Evolutionary conservation across 148 eudicot species (phyloP).

Genomic region (Dianthus caryophyllus): DNA sequence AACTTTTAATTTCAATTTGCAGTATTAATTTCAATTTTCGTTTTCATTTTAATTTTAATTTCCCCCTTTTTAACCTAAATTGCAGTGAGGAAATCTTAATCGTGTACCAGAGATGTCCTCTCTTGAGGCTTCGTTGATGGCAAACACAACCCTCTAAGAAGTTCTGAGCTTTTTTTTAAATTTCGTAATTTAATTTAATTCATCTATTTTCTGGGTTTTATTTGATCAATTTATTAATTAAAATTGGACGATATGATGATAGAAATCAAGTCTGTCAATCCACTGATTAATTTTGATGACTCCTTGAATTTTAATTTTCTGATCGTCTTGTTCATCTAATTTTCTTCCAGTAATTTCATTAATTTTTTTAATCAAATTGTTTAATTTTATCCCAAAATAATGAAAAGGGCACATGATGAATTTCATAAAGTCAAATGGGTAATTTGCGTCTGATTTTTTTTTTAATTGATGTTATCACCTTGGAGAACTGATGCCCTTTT

Average conservation of each 20-base stretch:
- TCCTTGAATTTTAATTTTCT: conserved; percentile 68
- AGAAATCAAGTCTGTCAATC: conserved; percentile 81
- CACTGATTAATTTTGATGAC: conserved; percentile 68
- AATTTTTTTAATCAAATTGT: not conserved
- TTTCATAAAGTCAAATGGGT: conserved; percentile 57
- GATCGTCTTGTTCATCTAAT: conserved; percentile 35
- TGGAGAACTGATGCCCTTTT: conserved; percentile 77
- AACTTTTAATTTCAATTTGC: not conserved
- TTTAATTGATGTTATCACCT: conserved; percentile 71
- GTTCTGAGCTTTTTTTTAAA: conserved; percentile 49
- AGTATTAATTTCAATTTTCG: not conserved
- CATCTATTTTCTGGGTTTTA: not conserved
- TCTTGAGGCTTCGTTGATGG: conserved; percentile 43
- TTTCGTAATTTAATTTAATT: not conserved
- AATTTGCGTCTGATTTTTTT: conserved; percentile 78
- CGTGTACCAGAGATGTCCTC: conserved; percentile 44
- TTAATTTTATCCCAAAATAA: not conserved
- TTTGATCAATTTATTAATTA: too few relatives aligned
- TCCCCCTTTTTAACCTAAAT: not conserved
- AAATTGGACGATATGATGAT: conserved; percentile 53
- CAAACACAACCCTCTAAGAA: conserved; percentile 80
- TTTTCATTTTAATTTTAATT: not conserved
- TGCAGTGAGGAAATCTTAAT: conserved; percentile 42
- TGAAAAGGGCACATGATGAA: conserved; percentile 54
- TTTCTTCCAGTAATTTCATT: not conserved